A percentile compares a stretch with the other conserved stretches of the same genome.
Conservation (phyloP, 2,329 filamentous ascomycete species). For the Ophiosphaerella korrae region DNA sequence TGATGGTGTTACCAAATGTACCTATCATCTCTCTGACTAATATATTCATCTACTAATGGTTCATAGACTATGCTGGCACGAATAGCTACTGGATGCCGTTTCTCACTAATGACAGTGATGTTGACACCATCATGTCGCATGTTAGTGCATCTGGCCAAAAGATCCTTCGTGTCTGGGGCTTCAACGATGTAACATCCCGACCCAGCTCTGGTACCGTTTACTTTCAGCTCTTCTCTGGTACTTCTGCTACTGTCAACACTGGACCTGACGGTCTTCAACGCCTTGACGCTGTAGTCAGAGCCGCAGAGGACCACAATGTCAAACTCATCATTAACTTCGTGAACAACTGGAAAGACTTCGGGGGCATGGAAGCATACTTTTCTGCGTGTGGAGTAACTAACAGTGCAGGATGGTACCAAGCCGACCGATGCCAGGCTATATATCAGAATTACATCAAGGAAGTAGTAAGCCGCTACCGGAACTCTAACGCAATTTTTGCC, state of each 20-base stretch:
- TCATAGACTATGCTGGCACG: slow-evolving; percentile 57
- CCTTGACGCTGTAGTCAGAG: slow-evolving; percentile 67
- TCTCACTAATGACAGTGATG: slow-evolving; percentile 58
- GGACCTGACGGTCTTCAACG: slow-evolving; percentile 66
- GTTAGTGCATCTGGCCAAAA: slow-evolving; percentile 59
- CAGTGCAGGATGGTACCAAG: slow-evolving; percentile 63
- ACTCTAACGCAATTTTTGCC: slow-evolving; percentile 65
- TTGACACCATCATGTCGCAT: slow-evolving; percentile 57
- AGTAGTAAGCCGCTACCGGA: slow-evolving; percentile 64
- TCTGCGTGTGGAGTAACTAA: slow-evolving; percentile 58
- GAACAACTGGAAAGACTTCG: slow-evolving; percentile 73
- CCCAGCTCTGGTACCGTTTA: slow-evolving; percentile 55
- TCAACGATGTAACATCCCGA: slow-evolving; percentile 61
- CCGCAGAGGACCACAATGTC: slow-evolving; percentile 64
- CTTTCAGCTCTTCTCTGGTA: slow-evolving; percentile 60
- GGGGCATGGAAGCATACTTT: slow-evolving; percentile 66
- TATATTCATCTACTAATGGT: neutral
- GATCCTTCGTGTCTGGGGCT: slow-evolving; percentile 66
- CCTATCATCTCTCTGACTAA: neutral
- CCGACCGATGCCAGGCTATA: slow-evolving; percentile 52
- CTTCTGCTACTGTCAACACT: slow-evolving; percentile 64
- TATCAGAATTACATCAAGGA: slow-evolving; percentile 67
- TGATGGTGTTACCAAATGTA: slow-evolving; percentile 42
- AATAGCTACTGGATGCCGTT: slow-evolving; percentile 64
- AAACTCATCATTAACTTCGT: slow-evolving; percentile 70